Evolutionary conservation across 1,284 basidiomycete genomes (phyloP).

Genomic region (Pseudozyma flocculosa): DNA sequence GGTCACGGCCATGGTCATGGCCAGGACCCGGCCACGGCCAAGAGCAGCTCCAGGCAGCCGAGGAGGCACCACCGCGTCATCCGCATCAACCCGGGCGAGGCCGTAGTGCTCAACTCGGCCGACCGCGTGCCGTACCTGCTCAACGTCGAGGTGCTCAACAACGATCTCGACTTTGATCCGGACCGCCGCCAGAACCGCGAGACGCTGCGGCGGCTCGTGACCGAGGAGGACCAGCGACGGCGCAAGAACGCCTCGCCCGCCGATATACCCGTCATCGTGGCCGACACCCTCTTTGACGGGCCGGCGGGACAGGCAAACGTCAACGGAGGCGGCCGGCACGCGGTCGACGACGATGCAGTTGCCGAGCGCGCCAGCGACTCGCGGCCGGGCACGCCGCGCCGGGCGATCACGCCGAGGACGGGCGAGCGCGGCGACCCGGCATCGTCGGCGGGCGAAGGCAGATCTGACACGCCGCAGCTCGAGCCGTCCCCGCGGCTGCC

Average conservation of each 20-base stretch:
- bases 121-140: constrained; percentile 92
- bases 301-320: neutral
- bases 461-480: no score
- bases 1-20: constrained; percentile 60
- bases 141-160: constrained; percentile 85
- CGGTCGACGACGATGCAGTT: neutral
- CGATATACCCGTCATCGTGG: neutral
- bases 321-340: neutral
- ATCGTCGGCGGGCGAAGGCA: no score
- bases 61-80: constrained; percentile 85
- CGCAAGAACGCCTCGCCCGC: constrained; percentile 27
- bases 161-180: constrained; percentile 93
- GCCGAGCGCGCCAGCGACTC: no score
- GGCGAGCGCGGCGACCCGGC: no score
- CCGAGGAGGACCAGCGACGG: constrained; percentile 66
- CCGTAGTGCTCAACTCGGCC: constrained; percentile 96
- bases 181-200: constrained; percentile 75
- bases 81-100: constrained; percentile 94
- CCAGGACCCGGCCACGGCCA: constrained; percentile 25
- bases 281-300: neutral
- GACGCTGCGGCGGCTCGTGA: constrained; percentile 76
- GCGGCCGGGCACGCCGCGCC: no score
- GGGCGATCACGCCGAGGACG: no score
- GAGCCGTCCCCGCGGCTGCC: neutral
- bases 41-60: constrained; percentile 24